Base-by-base conservation (phyloP, 2,329 filamentous ascomycete genomes). In the Ceratocystis cacaofunesta region DNA sequence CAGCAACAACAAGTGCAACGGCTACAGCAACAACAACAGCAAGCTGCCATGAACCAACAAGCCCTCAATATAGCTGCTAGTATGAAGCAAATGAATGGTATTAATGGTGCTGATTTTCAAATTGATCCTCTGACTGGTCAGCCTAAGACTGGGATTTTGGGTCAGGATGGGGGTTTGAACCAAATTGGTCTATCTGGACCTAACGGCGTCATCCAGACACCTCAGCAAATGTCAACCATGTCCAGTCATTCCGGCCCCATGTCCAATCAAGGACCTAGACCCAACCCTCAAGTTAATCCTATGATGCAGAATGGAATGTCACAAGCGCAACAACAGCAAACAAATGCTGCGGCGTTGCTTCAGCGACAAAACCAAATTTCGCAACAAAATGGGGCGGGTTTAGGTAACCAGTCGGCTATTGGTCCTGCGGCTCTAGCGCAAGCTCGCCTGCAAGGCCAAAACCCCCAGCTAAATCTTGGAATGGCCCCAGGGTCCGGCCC, bases 71-170 rank as follows among this genome's bases (percentile, higher is more conserved):
- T 66, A 46, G 55, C 50, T 5, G 50, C 48, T 22, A 41, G 36
- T 41, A 66, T 66, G 44, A 58, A 78, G 1, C 83, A 85, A 68
- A 78, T 78, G 15, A 78, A 77, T 22, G 78, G 76, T n/a, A 77
- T 84, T 69, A 77, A 76, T 12, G 77, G 76, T 5, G 77, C 25
- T 12, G 64, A 65, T 52, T 61, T 65, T 28, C 52, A 61, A 50
- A 50, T 64, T 28, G 50, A 64, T 19, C 7, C 62, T 22, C 15
- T 64, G 15, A 64, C 19, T 36, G 48, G 30, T n/a, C 32, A 55
- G 19, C 48, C 62, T 2, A 64, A 64, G 36, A 4, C 48, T 17
- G 44, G 64, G 25, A 36, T 61, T 5, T 32, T 61, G 28, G 19
- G 57, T 12, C 64, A 57, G 19, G 64, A 65, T 17, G 25, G 36